phyloP scores from a whole-genome alignment of 192 early-diverging fungal genomes.

The Coemansia sp. region DNA sequence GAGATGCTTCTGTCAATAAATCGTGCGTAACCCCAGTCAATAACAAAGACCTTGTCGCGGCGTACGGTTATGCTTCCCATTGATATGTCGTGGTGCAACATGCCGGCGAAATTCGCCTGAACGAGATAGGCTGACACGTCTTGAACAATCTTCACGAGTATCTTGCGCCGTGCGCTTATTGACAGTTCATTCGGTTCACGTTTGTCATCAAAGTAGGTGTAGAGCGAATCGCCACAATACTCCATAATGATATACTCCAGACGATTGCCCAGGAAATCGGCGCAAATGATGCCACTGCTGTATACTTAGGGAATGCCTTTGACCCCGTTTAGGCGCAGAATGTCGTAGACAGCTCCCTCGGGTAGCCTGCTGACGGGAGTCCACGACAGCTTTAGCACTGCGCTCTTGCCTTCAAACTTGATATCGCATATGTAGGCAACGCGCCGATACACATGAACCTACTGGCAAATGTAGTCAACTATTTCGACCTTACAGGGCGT shows the following conservation, averaged over 20 bases:
- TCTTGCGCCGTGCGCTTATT: too few relatives aligned
- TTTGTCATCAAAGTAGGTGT: too few relatives aligned
- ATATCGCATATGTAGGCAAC: neutral
- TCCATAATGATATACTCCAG: constrained; percentile 2
- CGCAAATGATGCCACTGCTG: neutral
- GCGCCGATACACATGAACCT: neutral
- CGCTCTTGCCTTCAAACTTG: neutral
- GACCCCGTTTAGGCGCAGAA: neutral
- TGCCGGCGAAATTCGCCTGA: neutral
- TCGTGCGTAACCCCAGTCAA: constrained; percentile 20
- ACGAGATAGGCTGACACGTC: neutral
- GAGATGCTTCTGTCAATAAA: neutral
- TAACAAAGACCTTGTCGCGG: neutral
- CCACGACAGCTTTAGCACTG: neutral
- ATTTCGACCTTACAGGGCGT: neutral
- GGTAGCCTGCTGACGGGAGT: neutral
- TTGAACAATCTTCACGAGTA: neutral
- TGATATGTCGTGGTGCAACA: constrained; percentile 11
- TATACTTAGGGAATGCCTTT: neutral
- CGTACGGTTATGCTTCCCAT: constrained; percentile 11
- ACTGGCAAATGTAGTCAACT: neutral
- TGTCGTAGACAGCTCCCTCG: neutral
- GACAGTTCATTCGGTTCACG: too few relatives aligned
- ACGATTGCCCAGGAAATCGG: constrained; percentile 1
- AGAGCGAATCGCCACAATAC: neutral